Conservation (phyloP, 139 green algal genomes). For the Closterium sp. region DNA sequence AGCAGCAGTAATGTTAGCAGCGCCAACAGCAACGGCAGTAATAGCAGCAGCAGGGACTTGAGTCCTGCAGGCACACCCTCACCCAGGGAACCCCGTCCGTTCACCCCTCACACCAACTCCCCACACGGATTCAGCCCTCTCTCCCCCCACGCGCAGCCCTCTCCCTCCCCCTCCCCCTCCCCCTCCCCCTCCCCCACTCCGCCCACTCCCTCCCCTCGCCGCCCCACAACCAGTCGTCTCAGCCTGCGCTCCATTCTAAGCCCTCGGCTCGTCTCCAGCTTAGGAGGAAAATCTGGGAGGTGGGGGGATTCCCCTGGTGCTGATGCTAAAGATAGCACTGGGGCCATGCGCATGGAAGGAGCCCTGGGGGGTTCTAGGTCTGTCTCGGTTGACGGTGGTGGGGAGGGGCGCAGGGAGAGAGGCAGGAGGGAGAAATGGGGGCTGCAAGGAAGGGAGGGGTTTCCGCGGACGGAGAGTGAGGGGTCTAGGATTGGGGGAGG, state of each 20-base stretch:
- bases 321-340: neutral
- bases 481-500: neutral
- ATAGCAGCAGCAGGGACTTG: neutral
- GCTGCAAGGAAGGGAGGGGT: neutral
- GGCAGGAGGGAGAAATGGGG: neutral
- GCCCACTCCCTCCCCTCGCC: neutral
- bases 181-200: neutral
- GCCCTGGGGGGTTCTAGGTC: neutral
- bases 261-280: neutral
- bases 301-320: neutral
- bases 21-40: neutral
- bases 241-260: neutral
- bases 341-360: neutral
- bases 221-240: neutral
- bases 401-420: neutral
- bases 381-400: neutral
- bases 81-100: neutral
- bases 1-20: no score
- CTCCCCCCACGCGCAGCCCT: neutral
- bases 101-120: neutral
- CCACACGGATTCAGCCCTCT: neutral
- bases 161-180: neutral
- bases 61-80: neutral
- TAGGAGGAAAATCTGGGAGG: neutral
- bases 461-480: neutral